Base-by-base conservation (phyloP, 2,329 filamentous ascomycete species). In the Trematosphaeria pertusa region DNA sequence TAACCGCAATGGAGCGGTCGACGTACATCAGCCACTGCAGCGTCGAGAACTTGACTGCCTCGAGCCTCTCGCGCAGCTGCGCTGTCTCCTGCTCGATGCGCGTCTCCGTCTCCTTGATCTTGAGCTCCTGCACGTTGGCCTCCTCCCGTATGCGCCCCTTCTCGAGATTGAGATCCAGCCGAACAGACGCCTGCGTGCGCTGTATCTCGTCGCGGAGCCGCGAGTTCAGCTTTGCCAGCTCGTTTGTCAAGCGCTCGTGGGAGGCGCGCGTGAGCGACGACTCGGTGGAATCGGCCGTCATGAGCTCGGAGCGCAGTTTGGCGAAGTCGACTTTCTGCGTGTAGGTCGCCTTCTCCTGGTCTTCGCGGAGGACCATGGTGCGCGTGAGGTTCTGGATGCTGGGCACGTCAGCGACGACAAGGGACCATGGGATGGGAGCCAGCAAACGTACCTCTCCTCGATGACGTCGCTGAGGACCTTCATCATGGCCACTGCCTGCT, bases 401-500 rank as follows among this genome's bases (percentile, higher is more conserved):
- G 55, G 9, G 39, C 4, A 8, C 3, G 18, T 50, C 5, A 48
- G 37, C 22, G 10, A 30, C 33, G 37, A n/a, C 15, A n/a, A 36
- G 32, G 30, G 9, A 48, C 10, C 6, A 11, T 32, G 12, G 5
- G 11, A 30, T 19, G 11, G 15, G 17, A 10, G 19, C 4, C 10
- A 19, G 18, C n/a, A 19, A 22, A 50, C 65, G 18, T 59, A 87
- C 86, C 87, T 96, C 75, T 99, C 94, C 71, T 97, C 90, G 57
- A 99, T 97, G 8, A 97, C 93, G 71, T 97, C 92, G 73, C 91
- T 92, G 30, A 99, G 79, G 5, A 97, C 90, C 70, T 89, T 90
- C 94, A 99, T 97, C 88, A 97, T 94, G n/a, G 94, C 93, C 19
- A 91, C 91, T 2, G 92, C 87, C 74, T 99, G 94, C 59, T 92